Evolutionary conservation across 345 rosid species (phyloP), one percentile per base, ranked within the genome.

Genomic region (Syzygium aqueum): DNA sequence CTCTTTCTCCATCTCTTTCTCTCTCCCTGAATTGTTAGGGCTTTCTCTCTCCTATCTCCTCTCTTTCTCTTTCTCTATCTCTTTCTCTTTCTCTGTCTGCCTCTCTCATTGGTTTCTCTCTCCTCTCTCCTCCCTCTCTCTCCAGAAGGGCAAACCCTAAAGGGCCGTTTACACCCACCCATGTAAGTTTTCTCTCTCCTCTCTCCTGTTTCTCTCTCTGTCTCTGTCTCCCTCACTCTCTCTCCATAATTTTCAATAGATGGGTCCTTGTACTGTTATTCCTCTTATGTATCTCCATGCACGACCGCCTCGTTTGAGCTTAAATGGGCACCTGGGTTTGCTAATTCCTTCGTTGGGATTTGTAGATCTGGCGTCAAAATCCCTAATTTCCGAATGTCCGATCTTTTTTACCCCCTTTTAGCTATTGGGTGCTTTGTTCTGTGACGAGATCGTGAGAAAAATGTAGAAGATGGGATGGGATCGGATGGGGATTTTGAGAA

Each of bases 181-280:
- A 93, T 92, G 99, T 96, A 95, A 95, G 98, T 94, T 96, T 91
- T 95, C 95, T 94, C 98, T 96, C 95, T 93, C 96, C 93, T 92
- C 92, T 84, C 89, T 89, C 92, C 90, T 83, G 87, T 30, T 67
- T 67, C 78, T 30, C 13, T 40, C 59, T 92, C 91, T 87, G 85
- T 91, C 90, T 89, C 88, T 88, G 84, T 86, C 89, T 86, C 56
- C 52, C 89, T 56, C 91, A 86, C 89, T 93, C 90, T 93, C 91
- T 88, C 90, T 92, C 93, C 89, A 85, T 88, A 88, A 86, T 59
- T 94, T 96, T 94, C 93, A 91, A 93, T 94, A 92, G 91, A 91
- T 92, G 93, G 93, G 95, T 87, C 91, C 89, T 89, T 92, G 89
- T 90, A 92, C 94, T 86, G 87, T 89, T 86, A 83, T 89, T 51